Conservation (phyloP, 495 filamentous ascomycete species). For the Aspergillus haitiensis region DNA sequence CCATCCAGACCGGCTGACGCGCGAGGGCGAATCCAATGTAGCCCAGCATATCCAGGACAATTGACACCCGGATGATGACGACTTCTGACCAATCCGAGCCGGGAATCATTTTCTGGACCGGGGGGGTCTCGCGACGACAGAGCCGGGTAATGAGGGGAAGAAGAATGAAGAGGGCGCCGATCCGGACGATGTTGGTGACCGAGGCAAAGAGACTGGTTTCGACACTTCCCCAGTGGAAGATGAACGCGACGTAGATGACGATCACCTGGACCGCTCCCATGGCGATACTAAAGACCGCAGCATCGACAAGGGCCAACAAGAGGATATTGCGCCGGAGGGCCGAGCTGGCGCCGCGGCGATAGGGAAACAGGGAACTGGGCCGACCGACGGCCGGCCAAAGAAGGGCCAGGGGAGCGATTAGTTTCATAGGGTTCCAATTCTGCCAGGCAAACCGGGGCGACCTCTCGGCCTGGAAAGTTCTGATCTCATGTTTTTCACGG, state of each 20-base stretch:
- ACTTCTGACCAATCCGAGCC: conserved; percentile 84
- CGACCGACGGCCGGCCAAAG: conserved; percentile 70
- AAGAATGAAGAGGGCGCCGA: conserved; percentile 69
- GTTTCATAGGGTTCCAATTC: conserved; percentile 52
- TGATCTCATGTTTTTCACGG: conserved; percentile 58
- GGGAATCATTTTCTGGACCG: conserved; percentile 46
- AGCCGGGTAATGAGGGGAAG: conserved; percentile 71
- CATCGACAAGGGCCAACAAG: conserved; percentile 76
- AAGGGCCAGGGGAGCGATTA: conserved; percentile 74
- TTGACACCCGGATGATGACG: conserved; percentile 67
- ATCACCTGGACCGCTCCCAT: conserved; percentile 78
- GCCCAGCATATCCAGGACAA: conserved; percentile 76
- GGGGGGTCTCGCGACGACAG: conserved; percentile 51
- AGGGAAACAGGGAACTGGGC: conserved; percentile 58
- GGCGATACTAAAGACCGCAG: conserved; percentile 72
- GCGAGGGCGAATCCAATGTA: conserved; percentile 71
- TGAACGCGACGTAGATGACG: conserved; percentile 73
- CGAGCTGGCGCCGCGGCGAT: conserved; percentile 58
- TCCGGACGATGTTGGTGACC: conserved; percentile 69
- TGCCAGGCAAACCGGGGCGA: conserved; percentile 23
- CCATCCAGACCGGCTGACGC: conserved; percentile 54
- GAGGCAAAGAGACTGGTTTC: conserved; percentile 78
- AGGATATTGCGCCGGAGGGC: conserved; percentile 75
- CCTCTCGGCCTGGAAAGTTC: conserved; percentile 17
- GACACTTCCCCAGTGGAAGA: conserved; percentile 78